Evolutionary conservation across 345 rosid genomes (phyloP), one percentile per base, ranked within the genome.

Genomic region (Moricandia moricandioides): DNA sequence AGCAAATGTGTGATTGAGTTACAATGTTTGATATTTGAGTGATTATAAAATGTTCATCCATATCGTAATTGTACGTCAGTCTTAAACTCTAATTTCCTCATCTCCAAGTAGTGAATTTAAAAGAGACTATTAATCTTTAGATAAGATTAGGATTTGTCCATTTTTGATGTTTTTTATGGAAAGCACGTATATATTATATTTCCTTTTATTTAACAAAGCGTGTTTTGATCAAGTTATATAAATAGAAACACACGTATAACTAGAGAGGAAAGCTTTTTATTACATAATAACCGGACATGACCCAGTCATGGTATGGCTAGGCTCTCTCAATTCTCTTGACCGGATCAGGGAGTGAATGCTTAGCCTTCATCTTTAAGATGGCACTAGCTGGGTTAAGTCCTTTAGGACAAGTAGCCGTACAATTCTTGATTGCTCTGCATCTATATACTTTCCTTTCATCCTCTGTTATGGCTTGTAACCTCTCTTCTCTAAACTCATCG

Each of bases 331-430:
- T 2, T 74, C 18, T 58, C 69, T 81, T 79, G 47, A 75, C 39
- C 1, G 74, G 83, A 35, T 37, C 43, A 43, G 80, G 67, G 35
- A 74, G 13, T 55, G 72, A 37, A 34, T 84, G 89, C 77, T 45
- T 84, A 11, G 83, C 67, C 85, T 88, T 89, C 88, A 86, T 89
- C 73, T 77, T 85, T 4, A 83, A 76, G 72, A 87, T 89, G 8
- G 88, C 88, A 43, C 47, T 79, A 1, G 89, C 90, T 12, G 89
- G 92, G 55, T 84, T 40, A 26, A 88, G 81, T 65, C 91, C 84
- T 77, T 89, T 92, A 9, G 96, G 92, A 70, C 91, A 88, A 7
- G 86, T 79, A 0, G 72, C 82, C 18, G 83, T 81, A 87, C 93
- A 92, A 26, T 89, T 88, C 82, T 80, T 72, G 47, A 85, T 88